A percentile compares a stretch with the other conserved stretches of the same genome.
Conservation (phyloP, 2,329 filamentous ascomycete species). For the Fusarium caatingaense region DNA sequence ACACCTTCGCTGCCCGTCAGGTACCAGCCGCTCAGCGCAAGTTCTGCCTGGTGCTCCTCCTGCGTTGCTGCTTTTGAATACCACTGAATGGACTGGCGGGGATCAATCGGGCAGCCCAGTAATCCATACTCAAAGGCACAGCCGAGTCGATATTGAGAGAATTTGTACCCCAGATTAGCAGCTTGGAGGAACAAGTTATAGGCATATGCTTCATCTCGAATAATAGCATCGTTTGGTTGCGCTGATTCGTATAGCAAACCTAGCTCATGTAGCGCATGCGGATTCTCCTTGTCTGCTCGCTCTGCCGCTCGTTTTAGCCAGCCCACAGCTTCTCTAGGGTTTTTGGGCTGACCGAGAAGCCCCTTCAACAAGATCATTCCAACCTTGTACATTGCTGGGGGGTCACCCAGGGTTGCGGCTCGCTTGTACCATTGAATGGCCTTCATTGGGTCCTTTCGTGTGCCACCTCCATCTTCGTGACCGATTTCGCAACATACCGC, state of each 20-base stretch:
- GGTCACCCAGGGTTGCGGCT: slow-evolving; percentile 88
- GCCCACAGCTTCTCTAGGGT: slow-evolving; percentile 84
- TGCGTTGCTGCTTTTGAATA: slow-evolving; percentile 92
- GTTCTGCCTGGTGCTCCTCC: slow-evolving; percentile 92
- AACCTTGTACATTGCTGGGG: slow-evolving; percentile 97
- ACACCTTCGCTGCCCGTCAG: slow-evolving; percentile 90
- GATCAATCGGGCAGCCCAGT: slow-evolving; percentile 84
- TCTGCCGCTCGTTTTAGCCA: slow-evolving; percentile 97
- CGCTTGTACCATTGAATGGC: slow-evolving; percentile 99
- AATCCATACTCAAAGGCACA: slow-evolving; percentile 90
- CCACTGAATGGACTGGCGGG: slow-evolving; percentile 89
- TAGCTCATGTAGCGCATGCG: slow-evolving; percentile 93
- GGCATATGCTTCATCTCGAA: slow-evolving; percentile 85
- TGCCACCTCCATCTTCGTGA: slow-evolving; percentile 92
- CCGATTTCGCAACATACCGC: slow-evolving; percentile 98
- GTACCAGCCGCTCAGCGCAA: slow-evolving; percentile 91
- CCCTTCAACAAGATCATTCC: slow-evolving; percentile 97
- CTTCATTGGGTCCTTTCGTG: slow-evolving; percentile 88
- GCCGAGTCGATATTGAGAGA: slow-evolving; percentile 90
- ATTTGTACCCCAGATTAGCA: slow-evolving; percentile 91
- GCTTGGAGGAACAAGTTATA: slow-evolving; percentile 85
- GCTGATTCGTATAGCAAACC: slow-evolving; percentile 74
- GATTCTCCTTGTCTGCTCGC: slow-evolving; percentile 87
- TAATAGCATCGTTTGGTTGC: slow-evolving; percentile 75
- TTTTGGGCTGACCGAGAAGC: slow-evolving; percentile 85